phyloP scores from a whole-genome alignment of 257 asterid genomes.

The Solanum commersonii region DNA sequence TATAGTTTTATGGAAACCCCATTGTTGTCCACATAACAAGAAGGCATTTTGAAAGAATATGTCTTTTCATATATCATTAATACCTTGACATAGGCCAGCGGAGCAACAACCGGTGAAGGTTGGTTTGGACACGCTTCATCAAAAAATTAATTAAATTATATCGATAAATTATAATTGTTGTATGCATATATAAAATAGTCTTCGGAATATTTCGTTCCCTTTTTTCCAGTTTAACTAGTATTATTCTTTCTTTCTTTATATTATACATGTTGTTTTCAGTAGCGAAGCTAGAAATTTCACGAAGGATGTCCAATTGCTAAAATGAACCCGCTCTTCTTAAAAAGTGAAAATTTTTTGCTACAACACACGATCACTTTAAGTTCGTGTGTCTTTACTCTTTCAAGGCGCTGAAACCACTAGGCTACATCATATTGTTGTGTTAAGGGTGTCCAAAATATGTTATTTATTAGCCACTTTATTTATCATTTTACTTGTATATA shows the following conservation, averaged over 20 bases:
- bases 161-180: not conserved
- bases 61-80: not conserved
- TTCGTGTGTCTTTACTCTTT: no score
- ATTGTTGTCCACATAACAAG: not conserved
- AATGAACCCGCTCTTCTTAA: not conserved
- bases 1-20: not conserved
- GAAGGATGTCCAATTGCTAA: no score
- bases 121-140: not conserved
- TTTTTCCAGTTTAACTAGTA: not conserved
- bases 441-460: no score
- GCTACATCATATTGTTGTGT: no score
- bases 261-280: not conserved
- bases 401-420: no score
- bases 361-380: no score
- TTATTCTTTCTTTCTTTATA: not conserved
- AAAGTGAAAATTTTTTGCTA: no score
- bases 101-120: not conserved
- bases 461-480: not conserved
- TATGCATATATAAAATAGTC: not conserved
- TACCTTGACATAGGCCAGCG: not conserved
- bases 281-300: not conserved
- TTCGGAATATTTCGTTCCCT: accelerated
- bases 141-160: not conserved
- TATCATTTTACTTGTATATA: no score
- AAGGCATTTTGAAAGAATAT: not conserved